Base-by-base conservation (phyloP, 139 green algal genomes). In the Mesotaenium endlicherianum region DNA sequence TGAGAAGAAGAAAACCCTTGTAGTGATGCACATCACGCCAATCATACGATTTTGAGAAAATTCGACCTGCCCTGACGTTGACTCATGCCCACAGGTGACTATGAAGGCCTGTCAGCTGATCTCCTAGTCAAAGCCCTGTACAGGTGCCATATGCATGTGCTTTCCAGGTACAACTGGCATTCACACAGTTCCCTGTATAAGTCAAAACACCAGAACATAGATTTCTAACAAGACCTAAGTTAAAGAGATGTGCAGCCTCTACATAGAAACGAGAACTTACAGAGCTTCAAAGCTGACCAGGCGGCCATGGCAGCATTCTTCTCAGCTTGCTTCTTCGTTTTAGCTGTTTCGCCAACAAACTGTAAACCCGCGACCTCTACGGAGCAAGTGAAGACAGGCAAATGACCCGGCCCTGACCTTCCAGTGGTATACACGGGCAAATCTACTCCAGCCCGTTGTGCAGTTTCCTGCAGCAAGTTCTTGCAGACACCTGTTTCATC, bases 251-350 rank as follows among this genome's bases (percentile, higher is more conserved):
- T 44, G 58, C 20, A 44, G 58, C 1, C 36, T 17, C 17, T 1
- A 41, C 1, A 70, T 34, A 71, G 36, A n/a, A 72, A 0, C 41
- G 14, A 44, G 6, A 49, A 82, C 80, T 83, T 76, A 86, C 80
- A 36, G 49, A 43, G 42, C 77, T 86, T 82, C 55, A 87, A 40
- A 34, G 81, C 36, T 11, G 41, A 41, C 81, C 81, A 87, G 8
- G 81, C 81, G 14, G 81, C 53, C 75, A 77, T 39, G 2, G 81
- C 81, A 14, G 81, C 81, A 36, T 87, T 87, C 81, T 87, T 87
- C 30, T 87, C 81, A 17, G 81, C 81, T 75, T 87, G 81, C 58
- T 87, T 87, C 81, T 87, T 87, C 34, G 81, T 87, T 75, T 86
- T 86, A 2, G 76, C 81, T 1, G 55, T n/a, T 17, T 87, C 55